Percentiles rank a stretch among this genome's conserved stretches.
phyloP scores from a whole-genome alignment of 1,284 basidiomycete genomes.

The Pseudozyma sp. region DNA sequence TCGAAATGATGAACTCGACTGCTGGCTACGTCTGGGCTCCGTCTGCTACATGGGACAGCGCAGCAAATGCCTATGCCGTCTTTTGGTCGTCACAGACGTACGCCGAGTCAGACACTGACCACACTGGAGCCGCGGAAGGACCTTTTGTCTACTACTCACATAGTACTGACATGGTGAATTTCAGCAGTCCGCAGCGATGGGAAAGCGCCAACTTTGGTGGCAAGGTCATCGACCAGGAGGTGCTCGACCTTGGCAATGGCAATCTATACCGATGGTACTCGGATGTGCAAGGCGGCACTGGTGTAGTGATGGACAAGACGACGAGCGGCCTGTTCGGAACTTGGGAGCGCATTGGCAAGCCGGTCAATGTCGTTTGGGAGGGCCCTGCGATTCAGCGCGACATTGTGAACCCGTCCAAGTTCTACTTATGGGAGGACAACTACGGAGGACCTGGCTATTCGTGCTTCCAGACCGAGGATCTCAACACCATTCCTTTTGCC shows the following conservation, averaged over 20 bases:
- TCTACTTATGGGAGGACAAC: conserved; percentile 37
- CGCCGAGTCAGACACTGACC: conserved; percentile 17
- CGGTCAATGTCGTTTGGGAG: conserved; percentile 27
- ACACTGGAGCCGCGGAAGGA: conserved; percentile 16
- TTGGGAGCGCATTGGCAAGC: conserved; percentile 32
- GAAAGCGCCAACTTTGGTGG: conserved; percentile 29
- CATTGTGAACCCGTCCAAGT: conserved; percentile 28
- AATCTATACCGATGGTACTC: conserved; percentile 33
- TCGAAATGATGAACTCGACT: conserved; percentile 18
- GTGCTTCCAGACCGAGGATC: conserved; percentile 30
- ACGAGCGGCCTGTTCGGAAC: conserved; percentile 20
- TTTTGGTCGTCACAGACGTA: conserved; percentile 36
- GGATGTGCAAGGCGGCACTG: conserved; percentile 15
- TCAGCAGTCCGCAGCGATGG: conserved; percentile 17
- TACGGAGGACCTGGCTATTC: conserved; percentile 33
- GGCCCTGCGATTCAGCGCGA: conserved; percentile 33
- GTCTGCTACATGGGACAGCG: conserved; percentile 27
- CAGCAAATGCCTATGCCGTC: conserved; percentile 26
- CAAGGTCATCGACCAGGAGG: conserved; percentile 35
- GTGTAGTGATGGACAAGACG: conserved; percentile 36
- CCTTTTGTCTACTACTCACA: conserved; percentile 35
- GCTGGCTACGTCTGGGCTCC: conserved; percentile 36
- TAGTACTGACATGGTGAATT: conserved; percentile 3
- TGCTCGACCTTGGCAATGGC: conserved; percentile 22
- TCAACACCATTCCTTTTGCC: conserved; percentile 18